Evolutionary conservation across 176 grass and related monocot species (phyloP), one percentile per base, ranked within the genome.

Genomic region (Cenchrus americanus): DNA sequence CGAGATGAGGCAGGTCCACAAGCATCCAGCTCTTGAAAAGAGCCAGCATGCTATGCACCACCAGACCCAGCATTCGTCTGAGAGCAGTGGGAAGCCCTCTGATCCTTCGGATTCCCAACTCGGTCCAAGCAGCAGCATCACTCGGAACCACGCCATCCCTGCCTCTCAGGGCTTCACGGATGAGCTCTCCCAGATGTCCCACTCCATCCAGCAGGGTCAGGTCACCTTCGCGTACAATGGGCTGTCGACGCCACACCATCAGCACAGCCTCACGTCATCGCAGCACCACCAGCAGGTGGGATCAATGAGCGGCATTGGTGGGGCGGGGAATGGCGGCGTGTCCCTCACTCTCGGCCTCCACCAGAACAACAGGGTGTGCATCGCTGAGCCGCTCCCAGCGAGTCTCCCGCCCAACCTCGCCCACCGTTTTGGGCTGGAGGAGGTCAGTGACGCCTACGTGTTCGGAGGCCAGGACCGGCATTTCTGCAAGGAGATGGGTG

Each of bases 301-400:
- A 1, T 76, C 61, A 12, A 62, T 84, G 9, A 81, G 84, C 9
- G 24, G 55, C 41, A 47, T 72, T 0, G 46, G 61, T 3, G 63
- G 64, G 5, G 68, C 57, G 0, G 88, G 81, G 1, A 86, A 82
- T 1, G 26, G 89, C 1, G 91, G 89, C 4, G 97, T 99, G 26
- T 94, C 97, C 7, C 84, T 99, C 53, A 99, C 97, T 8, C 93
- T 99, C 15, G 97, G 97, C 10, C 93, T 99, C 54, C 97, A 99
- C 51, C 93, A 99, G 73, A 91, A 99, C 55, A 92, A 91, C 44
- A 79, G 86, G 19, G 88, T 91, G 10, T 83, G 91, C 78, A 80
- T 96, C 0, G 67, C 86, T 0, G 93, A 99, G 62, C 69, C 89
- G 10, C 84, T 99, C 13, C 87, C 89, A 0, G 66, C 86, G 3